These are phyloP conservation scores for Posidonia australis DNA, from an alignment of 106 monocot genomes.

Conservation along the genomic window DNA sequence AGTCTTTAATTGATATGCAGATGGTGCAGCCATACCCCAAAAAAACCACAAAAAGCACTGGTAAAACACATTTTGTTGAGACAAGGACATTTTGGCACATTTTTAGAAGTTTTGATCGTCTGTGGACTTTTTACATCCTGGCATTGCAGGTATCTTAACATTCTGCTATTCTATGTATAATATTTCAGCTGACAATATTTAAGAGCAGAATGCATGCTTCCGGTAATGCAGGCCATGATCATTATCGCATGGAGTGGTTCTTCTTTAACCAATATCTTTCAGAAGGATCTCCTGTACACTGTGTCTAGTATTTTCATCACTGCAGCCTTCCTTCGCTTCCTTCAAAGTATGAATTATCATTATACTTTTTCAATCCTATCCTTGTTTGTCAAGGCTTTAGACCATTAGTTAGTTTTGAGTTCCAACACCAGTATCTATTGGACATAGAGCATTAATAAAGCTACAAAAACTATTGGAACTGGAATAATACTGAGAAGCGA, in stretches of 20 bases:
- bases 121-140: slow-evolving; percentile 89
- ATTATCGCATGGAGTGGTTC: slow-evolving; percentile 68
- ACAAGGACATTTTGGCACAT: slow-evolving; percentile 98
- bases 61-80: slow-evolving; percentile 95
- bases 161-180: not conserved
- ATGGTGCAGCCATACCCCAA: slow-evolving; percentile 17
- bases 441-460: too few relatives aligned
- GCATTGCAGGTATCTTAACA: slow-evolving; percentile 59
- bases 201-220: not conserved
- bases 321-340: slow-evolving; percentile 74
- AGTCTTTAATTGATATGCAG: slow-evolving; percentile 25
- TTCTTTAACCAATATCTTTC: slow-evolving; percentile 44
- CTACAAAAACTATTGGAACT: too few relatives aligned
- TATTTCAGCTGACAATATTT: not conserved
- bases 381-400: not conserved
- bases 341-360: slow-evolving; percentile 56
- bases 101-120: slow-evolving; percentile 94
- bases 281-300: slow-evolving; percentile 42
- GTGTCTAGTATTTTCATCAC: slow-evolving; percentile 91
- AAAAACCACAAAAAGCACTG: slow-evolving; percentile 43
- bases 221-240: slow-evolving; percentile 56
- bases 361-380: not conserved
- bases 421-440: too few relatives aligned
- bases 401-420: not conserved
- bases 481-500: too few relatives aligned